Conservation (phyloP, 306 rosid genomes). For the Pachyrhizus erosus region DNA sequence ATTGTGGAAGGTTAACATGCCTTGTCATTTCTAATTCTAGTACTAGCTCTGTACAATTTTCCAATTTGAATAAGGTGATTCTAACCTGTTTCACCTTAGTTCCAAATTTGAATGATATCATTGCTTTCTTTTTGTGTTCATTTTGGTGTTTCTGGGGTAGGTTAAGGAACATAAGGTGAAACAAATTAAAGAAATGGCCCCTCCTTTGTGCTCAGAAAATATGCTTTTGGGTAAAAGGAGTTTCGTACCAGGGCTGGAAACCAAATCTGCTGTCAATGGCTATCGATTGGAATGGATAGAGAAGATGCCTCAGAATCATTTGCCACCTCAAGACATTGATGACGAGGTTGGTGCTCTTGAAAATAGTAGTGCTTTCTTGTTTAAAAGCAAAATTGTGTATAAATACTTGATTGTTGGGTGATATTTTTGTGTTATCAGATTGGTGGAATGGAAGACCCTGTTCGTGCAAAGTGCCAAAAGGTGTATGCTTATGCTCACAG, state of each 20-base stretch:
- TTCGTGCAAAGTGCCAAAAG: slow-evolving; percentile 63
- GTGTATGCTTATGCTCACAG: slow-evolving; percentile 74
- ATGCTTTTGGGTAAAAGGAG: slow-evolving; percentile 64
- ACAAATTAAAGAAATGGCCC: slow-evolving; percentile 54
- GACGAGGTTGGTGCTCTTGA: slow-evolving; percentile 49
- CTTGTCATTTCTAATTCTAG: background rate
- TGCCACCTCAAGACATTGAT: slow-evolving; percentile 43
- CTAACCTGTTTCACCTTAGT: background rate
- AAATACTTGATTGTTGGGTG: slow-evolving; percentile 8
- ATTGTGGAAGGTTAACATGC: slow-evolving; percentile 54
- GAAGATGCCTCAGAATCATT: slow-evolving; percentile 40
- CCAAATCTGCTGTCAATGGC: slow-evolving; percentile 48
- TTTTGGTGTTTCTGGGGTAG: slow-evolving; percentile 51
- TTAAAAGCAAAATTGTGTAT: background rate
- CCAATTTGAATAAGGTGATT: background rate
- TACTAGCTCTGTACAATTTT: background rate
- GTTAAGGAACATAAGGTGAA: slow-evolving; percentile 64
- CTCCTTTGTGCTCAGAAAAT: slow-evolving; percentile 60
- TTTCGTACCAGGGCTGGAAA: slow-evolving; percentile 53
- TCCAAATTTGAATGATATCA: slow-evolving; percentile 7
- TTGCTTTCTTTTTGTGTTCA: background rate
- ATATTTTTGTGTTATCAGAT: slow-evolving; percentile 47
- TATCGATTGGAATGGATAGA: slow-evolving; percentile 50
- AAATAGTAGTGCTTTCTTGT: slow-evolving; percentile 16
- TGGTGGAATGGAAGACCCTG: slow-evolving; percentile 50